Evolutionary conservation across 306 rosid species (phyloP).

Genomic region (Quercus berberidifolia): DNA sequence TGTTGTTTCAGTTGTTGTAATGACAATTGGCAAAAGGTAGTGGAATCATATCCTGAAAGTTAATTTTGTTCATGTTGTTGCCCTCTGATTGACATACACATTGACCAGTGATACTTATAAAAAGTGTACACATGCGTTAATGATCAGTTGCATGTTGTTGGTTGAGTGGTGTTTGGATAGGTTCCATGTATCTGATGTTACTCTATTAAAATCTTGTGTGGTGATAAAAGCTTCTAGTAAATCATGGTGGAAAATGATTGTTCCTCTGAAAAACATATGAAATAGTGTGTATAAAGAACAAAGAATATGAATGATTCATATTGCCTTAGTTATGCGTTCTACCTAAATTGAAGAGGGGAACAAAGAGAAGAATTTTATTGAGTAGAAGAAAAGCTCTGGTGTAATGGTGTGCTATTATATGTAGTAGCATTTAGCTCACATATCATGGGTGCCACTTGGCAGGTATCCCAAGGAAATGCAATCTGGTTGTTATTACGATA

Average conservation of each 20-base stretch:
- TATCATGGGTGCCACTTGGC: constrained; percentile 5
- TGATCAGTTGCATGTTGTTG: background rate
- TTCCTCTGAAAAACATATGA: background rate
- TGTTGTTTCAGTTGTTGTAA: constrained; percentile 78
- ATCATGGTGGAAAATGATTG: background rate
- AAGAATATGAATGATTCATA: background rate
- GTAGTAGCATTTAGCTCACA: background rate
- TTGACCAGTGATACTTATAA: background rate
- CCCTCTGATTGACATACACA: background rate
- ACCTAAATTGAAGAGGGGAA: background rate
- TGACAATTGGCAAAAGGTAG: constrained; percentile 99
- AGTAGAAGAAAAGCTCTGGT: background rate
- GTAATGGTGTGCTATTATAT: background rate
- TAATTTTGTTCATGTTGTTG: constrained; percentile 6
- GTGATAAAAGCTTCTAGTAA: background rate
- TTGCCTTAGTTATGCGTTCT: background rate
- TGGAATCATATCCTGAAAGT: constrained; percentile 12
- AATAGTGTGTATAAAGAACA: background rate
- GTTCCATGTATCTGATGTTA: background rate
- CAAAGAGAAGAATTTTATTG: background rate
- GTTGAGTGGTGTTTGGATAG: background rate
- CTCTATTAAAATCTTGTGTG: background rate
- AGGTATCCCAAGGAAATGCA: constrained; percentile 1
- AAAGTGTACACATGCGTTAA: background rate
- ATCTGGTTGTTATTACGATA: background rate